Evolutionary conservation across 179 eudicot genomes (phyloP), one percentile per base, ranked within the genome.

Genomic region (Drosera spatulata): DNA sequence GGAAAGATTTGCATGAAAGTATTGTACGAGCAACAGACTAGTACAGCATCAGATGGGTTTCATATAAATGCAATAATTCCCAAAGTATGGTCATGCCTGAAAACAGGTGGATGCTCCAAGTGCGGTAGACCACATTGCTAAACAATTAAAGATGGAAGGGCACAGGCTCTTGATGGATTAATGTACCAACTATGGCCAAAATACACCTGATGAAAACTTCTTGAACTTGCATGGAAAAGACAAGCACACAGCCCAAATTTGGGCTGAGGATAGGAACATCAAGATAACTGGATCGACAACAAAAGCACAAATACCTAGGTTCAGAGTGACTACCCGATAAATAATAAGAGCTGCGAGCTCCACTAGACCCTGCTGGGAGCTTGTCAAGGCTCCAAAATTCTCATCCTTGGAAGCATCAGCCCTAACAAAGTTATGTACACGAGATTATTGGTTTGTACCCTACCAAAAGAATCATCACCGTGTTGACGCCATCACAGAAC

Each of bases 321-420:
- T 49, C 61, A 41, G 50, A 61, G 56, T 47, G 65, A 68, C 46
- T 81, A 93, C 99, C 95, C 93, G 81, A 66, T 76, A 84, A 56
- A 93, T 80, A 66, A 89, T 90, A 69, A 86, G 78, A 43, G 99
- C 90, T 4, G 93, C 82, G 76, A 93, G 93, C 76, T 93, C 95
- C 82, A 84, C 63, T 68, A 84, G 50, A 61, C 76, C 70, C 60
- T 71, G 77, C 62, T 88, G 86, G 64, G 95, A 82, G 73, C 67
- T 79, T 55, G 87, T 67, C 75, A 80, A 71, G 68, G 64, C 75
- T 69, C 89, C 89, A 46, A 63, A 71, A 68, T 80, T 86, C 59
- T 82, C 90, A 74, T 85, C 94, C 74, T 77, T 88, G 73, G 75
- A 66, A 62, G 74, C 62, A 55, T 90, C 95, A 66, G 74, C 57